These are phyloP conservation scores for Immersiella caudata DNA, from an alignment of 495 filamentous ascomycete genomes.

Conservation along the genomic window DNA sequence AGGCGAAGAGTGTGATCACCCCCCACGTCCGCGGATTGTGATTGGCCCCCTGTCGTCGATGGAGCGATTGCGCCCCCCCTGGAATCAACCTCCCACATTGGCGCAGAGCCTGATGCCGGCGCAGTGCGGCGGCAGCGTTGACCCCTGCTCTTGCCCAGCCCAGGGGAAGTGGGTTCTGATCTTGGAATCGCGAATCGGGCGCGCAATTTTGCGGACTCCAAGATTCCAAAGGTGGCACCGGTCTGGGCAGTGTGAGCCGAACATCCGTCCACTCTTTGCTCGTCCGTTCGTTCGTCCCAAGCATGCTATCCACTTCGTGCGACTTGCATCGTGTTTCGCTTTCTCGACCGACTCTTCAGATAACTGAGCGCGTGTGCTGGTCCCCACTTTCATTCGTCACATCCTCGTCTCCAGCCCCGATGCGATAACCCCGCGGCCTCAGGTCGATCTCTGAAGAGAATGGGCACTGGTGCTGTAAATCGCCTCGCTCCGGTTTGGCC, in stretches of 20 bases:
- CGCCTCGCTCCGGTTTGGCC: slow-evolving; percentile 22
- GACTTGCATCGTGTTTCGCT: no score
- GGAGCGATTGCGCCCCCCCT: not conserved
- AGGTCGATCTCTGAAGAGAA: not conserved
- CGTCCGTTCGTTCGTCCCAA: no score
- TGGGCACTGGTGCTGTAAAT: slow-evolving; percentile 18
- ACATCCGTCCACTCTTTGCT: no score
- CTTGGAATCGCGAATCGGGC: not conserved
- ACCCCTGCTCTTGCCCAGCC: not conserved
- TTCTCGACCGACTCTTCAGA: no score
- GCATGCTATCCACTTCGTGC: no score
- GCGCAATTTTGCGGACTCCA: not conserved
- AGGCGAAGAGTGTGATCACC: no score
- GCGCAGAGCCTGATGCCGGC: not conserved
- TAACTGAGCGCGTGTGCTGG: no score
- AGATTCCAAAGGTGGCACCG: no score
- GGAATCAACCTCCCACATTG: not conserved
- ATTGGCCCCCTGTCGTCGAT: no score
- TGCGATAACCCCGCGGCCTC: slow-evolving; percentile 3
- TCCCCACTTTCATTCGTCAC: no score
- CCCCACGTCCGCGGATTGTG: no score
- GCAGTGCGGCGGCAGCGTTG: not conserved
- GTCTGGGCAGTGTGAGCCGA: no score
- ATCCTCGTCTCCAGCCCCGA: not conserved
- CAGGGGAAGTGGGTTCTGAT: not conserved